Evolutionary conservation across 306 rosid species (phyloP), one percentile per base, ranked within the genome.

Genomic region (Cucumis hystrix): DNA sequence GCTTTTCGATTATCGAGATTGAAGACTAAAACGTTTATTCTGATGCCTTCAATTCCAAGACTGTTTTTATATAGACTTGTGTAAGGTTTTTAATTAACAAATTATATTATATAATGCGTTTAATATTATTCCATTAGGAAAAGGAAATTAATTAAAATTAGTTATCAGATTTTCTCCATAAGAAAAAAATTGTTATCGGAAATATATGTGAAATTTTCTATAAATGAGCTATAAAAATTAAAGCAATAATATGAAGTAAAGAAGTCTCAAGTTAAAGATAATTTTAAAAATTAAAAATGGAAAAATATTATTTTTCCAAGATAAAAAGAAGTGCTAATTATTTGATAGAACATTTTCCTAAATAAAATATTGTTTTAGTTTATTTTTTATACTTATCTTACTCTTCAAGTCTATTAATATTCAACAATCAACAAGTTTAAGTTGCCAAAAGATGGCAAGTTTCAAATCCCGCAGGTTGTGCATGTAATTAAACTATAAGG

Each of bases 11-110:
- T 30, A 63, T 67, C 74, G 35, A 68, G 35, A 33, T 33, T 33
- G 5, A 33, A 33, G 37, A 68, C 76, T 25, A 49, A 51, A 71
- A 15, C 8, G 7, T 6, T 1, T 49, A 45, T 81, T 70, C 33
- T 14, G 74, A 74, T 70, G 74, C 1, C 79, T 78, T 75, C 73
- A 83, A 45, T 45, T 76, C 74, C 43, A 54, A 15, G 65, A 18
- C 81, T 82, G 79, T 82, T 78, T 72, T 54, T 63, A 20, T 76
- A 30, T 40, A 65, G 76, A 20, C 56, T 54, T 54, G 33, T 13
- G 6, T 37, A 2, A 40, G 54, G 75, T 45, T 70, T 75, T 49
- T 37, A 3, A 33, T 33, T 33, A 33, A 33, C 37, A 33, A 0
- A 33, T 28, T 28, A 1, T 28, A 28, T 28, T 1, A 28, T 28